Conservation (phyloP, 768 basidiomycete species). For the Boletus coccyginus region DNA sequence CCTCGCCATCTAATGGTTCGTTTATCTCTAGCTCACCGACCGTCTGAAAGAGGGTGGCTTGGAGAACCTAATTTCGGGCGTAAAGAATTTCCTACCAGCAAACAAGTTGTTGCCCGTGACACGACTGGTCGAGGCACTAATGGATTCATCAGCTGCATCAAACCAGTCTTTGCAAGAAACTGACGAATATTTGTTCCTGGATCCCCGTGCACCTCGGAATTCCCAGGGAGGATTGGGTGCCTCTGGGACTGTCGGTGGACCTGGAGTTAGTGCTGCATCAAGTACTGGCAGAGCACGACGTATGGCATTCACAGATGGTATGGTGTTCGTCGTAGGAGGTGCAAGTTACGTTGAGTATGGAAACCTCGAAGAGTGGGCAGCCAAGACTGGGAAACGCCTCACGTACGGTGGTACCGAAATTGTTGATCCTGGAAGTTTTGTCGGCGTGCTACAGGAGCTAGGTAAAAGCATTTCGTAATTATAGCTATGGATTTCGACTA, state of each 20-base stretch:
- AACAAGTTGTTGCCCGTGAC: conserved; percentile 93
- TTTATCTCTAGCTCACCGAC: conserved; percentile 72
- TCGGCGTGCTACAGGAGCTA: conserved; percentile 64
- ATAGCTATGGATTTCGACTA: conserved; percentile 38
- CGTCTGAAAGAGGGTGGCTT: conserved; percentile 93
- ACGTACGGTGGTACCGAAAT: conserved; percentile 98
- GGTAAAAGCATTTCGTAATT: conserved; percentile 43
- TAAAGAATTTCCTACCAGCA: conserved; percentile 95
- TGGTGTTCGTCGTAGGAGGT: conserved; percentile 94
- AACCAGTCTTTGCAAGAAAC: conserved; percentile 95
- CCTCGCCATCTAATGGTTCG: not conserved
- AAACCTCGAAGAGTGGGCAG: conserved; percentile 92
- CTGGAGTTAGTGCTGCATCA: conserved; percentile 34
- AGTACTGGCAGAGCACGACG: conserved; percentile 42
- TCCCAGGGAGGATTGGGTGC: conserved; percentile 46
- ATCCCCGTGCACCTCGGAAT: conserved; percentile 78
- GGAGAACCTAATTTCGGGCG: conserved; percentile 94
- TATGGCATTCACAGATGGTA: conserved; percentile 84
- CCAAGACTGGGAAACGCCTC: conserved; percentile 75
- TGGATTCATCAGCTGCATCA: conserved; percentile 94
- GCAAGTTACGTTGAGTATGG: conserved; percentile 98
- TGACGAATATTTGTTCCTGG: conserved; percentile 92
- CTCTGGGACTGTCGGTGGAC: conserved; percentile 45
- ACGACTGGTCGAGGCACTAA: conserved; percentile 90
- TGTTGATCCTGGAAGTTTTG: conserved; percentile 82